Conservation (phyloP, 352 stramenopile genomes). For the Pythium pyrilobum region DNA sequence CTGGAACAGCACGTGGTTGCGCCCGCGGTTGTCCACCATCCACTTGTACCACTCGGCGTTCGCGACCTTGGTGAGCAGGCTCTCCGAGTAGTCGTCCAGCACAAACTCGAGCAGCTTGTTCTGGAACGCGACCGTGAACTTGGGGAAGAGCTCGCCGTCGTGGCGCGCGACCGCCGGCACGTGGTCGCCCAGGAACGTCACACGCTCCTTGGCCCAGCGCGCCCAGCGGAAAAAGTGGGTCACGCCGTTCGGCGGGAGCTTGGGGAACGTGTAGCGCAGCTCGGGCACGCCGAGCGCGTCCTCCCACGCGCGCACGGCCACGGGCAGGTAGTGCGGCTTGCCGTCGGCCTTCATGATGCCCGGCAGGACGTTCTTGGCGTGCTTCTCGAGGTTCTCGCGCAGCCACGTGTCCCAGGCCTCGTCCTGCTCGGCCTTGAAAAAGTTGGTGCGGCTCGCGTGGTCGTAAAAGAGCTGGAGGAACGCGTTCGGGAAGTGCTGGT, state of each 20-base stretch:
- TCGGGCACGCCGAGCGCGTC: constrained; percentile 40
- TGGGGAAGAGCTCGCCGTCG: constrained; percentile 48
- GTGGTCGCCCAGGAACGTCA: constrained; percentile 51
- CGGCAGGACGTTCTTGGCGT: constrained; percentile 35
- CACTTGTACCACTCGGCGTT: constrained; percentile 74
- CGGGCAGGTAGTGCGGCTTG: constrained; percentile 51
- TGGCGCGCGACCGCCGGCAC: constrained; percentile 40
- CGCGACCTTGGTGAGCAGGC: constrained; percentile 46
- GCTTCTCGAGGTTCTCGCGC: constrained; percentile 49
- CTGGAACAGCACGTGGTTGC: constrained; percentile 62
- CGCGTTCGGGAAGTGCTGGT: constrained; percentile 50
- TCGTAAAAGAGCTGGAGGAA: constrained; percentile 59
- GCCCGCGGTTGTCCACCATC: constrained; percentile 53
- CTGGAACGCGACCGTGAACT: constrained; percentile 63
- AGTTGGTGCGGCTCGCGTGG: constrained; percentile 44
- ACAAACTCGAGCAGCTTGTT: constrained; percentile 50
- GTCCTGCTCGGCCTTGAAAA: constrained; percentile 56
- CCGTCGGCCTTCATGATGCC: constrained; percentile 36
- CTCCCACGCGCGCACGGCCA: constrained; percentile 61
- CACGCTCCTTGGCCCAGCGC: constrained; percentile 76
- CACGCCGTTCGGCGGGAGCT: constrained; percentile 46
- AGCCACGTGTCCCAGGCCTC: constrained; percentile 54
- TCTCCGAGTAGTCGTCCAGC: constrained; percentile 58
- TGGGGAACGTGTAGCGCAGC: constrained; percentile 66
- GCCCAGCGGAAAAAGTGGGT: constrained; percentile 75